Percentiles rank a stretch among this genome's conserved stretches.
phyloP scores from a whole-genome alignment of 2,329 filamentous ascomycete species.

The Aspergillus pseudoviridinutans region DNA sequence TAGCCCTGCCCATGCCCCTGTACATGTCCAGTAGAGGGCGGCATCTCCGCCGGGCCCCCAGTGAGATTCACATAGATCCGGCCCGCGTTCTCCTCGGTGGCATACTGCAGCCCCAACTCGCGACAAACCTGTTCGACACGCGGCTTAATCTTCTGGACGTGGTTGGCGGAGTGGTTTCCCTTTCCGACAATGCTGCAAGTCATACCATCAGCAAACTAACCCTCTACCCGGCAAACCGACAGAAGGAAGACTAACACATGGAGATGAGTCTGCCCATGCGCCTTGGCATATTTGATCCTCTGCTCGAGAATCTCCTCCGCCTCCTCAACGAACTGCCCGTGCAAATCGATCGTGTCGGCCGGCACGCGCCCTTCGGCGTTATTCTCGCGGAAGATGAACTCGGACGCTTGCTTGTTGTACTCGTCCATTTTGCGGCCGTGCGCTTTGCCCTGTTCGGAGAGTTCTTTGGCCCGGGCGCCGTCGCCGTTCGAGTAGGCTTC shows the following conservation, averaged over 20 bases:
- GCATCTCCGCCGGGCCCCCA: constrained; percentile 60
- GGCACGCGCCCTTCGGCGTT: constrained; percentile 73
- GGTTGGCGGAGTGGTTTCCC: constrained; percentile 77
- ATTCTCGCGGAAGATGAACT: constrained; percentile 94
- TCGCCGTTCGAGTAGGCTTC: constrained; percentile 81
- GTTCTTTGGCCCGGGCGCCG: constrained; percentile 73
- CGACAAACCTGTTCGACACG: constrained; percentile 81
- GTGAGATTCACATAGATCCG: constrained; percentile 83
- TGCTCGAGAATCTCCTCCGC: constrained; percentile 86
- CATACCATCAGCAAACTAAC: not conserved
- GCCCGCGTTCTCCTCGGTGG: constrained; percentile 84
- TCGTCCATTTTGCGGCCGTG: constrained; percentile 81
- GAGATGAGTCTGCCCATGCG: constrained; percentile 72
- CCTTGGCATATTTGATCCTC: constrained; percentile 73
- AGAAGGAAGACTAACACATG: constrained; percentile 59
- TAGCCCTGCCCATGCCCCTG: constrained; percentile 44
- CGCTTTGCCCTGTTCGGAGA: constrained; percentile 78
- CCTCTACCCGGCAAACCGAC: not conserved
- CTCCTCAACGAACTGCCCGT: constrained; percentile 92
- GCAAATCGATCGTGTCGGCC: constrained; percentile 84
- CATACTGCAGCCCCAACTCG: constrained; percentile 76
- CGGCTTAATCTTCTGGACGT: constrained; percentile 95
- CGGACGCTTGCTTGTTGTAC: constrained; percentile 86
- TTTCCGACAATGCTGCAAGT: constrained; percentile 74
- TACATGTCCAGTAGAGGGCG: constrained; percentile 35